Evolutionary conservation across 768 basidiomycete genomes (phyloP), one percentile per base, ranked within the genome.

Genomic region (Amanita exitialis): DNA sequence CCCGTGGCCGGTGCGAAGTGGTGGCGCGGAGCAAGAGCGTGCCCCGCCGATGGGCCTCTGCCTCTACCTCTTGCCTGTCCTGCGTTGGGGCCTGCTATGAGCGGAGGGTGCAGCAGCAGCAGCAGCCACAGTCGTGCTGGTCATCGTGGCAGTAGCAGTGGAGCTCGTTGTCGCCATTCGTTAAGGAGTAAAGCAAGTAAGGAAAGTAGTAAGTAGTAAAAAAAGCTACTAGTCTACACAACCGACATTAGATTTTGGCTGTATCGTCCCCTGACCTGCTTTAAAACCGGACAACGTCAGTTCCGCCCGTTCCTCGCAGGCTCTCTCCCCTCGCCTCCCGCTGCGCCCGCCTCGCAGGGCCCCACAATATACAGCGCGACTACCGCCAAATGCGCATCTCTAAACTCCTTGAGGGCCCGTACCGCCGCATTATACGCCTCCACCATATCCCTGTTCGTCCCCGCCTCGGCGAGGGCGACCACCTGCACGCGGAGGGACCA

Each of bases 361-460:
- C n/a, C 77, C 28, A 93, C 72, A 56, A 94, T 89, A 61, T 89
- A 93, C 36, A 83, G 58, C 30, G 83, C 74, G 23, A 81, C 88
- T 48, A 93, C 82, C 20, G 77, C 73, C 66, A 92, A 81, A 65
- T 93, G 90, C 8, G 78, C 78, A 57, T 93, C 87, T 42, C 90
- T 69, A 62, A 94, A 85, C 55, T 72, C 65, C 65, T 86, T 88
- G 53, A 94, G 70, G 0, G 88, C 74, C 27, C 61, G 56, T 2
- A 93, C 76, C 0, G 86, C 80, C 3, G 58, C 57, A 58, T 93
- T 86, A 62, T 90, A 94, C 4, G 82, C 77, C 16, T 66, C 69
- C 36, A 69, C 58, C 44, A 83, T 60, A 43, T 46, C 41, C 12
- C 3, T 2, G 32, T 32, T 32, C 13, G 32, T 13, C 32, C 32